Evolutionary conservation across 768 basidiomycete genomes (phyloP), one percentile per base, ranked within the genome.

Genomic region (Leccinum aurantiacum): DNA sequence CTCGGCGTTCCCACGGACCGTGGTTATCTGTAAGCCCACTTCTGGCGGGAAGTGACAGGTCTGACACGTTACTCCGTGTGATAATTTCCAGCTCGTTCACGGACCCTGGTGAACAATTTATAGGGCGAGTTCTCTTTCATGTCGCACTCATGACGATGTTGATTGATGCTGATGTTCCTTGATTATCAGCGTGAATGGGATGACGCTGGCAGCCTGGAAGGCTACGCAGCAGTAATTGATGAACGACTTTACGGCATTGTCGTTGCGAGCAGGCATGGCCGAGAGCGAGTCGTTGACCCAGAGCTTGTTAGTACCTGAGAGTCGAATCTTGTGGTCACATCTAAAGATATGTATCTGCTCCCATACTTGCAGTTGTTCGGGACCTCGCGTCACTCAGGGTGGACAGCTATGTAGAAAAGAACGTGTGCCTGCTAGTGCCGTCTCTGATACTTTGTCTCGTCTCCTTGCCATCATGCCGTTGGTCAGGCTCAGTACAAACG

Each of bases 1-100:
- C 74, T 88, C 4, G 79, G 79, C 3, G 67, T 81, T 13, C 68
- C 72, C 1, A 77, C 72, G 3, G 73, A 84, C 66, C 80, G 87
- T 48, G 87, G 84, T 56, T 87, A 88, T 67, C 82, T 89, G 82
- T 82, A 19, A 48, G 62, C 17, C 5, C n/a, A 27, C 4, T 4
- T n/a, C n/a, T n/a, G 6, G 46, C 1, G 27, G 35, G 22, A 19
- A 25, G 51, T 29, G 51, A 48, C 11, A 22, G 24, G 25, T 27
- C 24, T 49, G 24, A 49, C 24, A 22, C 3, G 15, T 8, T 29
- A 14, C 11, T 14, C 33, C 35, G 5, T 22, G 29, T n/a, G 41
- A 44, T 44, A 6, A 50, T 25, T 50, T 51, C n/a, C 13, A 59
- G 61, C 14, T 19, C 41, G 3, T 59, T 63, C 44, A 44, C 57